These are phyloP conservation scores for Fistulina hepatica DNA, from an alignment of 1,284 basidiomycete species.

Conservation along the genomic window DNA sequence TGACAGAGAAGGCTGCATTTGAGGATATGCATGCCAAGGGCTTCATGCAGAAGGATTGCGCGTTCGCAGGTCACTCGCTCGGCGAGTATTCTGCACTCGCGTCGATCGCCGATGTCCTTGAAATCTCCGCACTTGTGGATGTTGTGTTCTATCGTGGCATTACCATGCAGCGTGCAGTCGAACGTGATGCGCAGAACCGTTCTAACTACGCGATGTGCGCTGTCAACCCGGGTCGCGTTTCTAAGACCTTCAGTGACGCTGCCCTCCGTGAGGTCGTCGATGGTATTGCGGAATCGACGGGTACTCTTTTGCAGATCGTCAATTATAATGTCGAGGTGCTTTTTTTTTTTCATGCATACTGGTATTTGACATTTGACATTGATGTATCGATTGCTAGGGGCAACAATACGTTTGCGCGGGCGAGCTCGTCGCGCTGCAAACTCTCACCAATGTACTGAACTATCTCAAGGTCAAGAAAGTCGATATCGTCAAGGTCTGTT, in stretches of 20 bases:
- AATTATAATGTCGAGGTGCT: slow-evolving; percentile 94
- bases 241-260: slow-evolving; percentile 86
- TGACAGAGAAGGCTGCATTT: slow-evolving; percentile 95
- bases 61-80: slow-evolving; percentile 95
- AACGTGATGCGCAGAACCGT: slow-evolving; percentile 85
- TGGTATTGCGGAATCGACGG: slow-evolving; percentile 67
- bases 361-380: too few relatives aligned
- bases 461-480: slow-evolving; percentile 96
- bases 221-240: slow-evolving; percentile 92
- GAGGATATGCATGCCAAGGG: slow-evolving; percentile 97
- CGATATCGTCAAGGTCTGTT: slow-evolving; percentile 81
- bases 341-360: slow-evolving; percentile 8
- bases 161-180: slow-evolving; percentile 97
- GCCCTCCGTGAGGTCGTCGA: slow-evolving; percentile 94
- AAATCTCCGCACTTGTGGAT: slow-evolving; percentile 92
- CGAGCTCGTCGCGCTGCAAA: slow-evolving; percentile 87
- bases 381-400: slow-evolving; percentile 37
- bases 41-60: slow-evolving; percentile 83
- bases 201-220: slow-evolving; percentile 99
- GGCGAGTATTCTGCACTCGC: slow-evolving; percentile 98
- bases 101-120: slow-evolving; percentile 91
- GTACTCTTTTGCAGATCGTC: slow-evolving; percentile 87
- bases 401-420: slow-evolving; percentile 98
- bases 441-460: slow-evolving; percentile 93
- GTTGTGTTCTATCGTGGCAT: slow-evolving; percentile 99